phyloP scores from a whole-genome alignment of 371 early-diverging fungal species.

The Quaeritorhiza haematococci region DNA sequence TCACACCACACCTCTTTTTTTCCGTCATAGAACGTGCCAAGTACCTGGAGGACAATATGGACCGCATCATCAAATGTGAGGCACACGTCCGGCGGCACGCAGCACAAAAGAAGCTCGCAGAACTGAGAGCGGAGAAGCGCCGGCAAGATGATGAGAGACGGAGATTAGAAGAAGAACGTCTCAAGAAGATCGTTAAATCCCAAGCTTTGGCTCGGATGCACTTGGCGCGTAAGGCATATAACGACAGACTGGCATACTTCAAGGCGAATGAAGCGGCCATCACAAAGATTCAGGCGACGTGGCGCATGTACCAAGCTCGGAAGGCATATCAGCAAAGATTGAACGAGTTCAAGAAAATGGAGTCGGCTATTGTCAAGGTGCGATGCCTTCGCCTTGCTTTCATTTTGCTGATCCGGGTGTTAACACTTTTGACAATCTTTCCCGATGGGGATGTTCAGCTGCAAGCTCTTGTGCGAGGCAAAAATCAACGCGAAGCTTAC shows the following conservation, averaged over 20 bases:
- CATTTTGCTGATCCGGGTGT: background rate
- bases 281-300: slow-evolving; percentile 72
- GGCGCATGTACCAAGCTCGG: slow-evolving; percentile 64
- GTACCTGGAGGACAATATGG: slow-evolving; percentile 31
- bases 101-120: slow-evolving; percentile 22
- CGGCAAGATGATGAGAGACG: background rate
- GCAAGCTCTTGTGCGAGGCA: slow-evolving; percentile 69
- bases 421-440: background rate
- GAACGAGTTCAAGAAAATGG: slow-evolving; percentile 32
- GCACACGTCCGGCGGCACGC: slow-evolving; percentile 34
- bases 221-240: slow-evolving; percentile 33
- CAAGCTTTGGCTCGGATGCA: slow-evolving; percentile 33
- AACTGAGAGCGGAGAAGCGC: background rate
- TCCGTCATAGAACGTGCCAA: slow-evolving; percentile 24
- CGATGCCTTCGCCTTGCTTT: background rate
- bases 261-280: slow-evolving; percentile 61
- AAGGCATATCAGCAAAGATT: slow-evolving; percentile 64
- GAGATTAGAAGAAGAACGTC: background rate
- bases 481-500: slow-evolving; percentile 54
- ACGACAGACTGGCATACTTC: slow-evolving; percentile 49
- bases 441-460: slow-evolving; percentile 42
- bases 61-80: slow-evolving; percentile 45
- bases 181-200: slow-evolving; percentile 16
- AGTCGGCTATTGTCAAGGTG: slow-evolving; percentile 35
- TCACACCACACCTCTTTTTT: background rate